These are phyloP conservation scores for Plasmodium chabaudi DNA, from an alignment of 169 alveolate genomes.

Conservation along the genomic window DNA sequence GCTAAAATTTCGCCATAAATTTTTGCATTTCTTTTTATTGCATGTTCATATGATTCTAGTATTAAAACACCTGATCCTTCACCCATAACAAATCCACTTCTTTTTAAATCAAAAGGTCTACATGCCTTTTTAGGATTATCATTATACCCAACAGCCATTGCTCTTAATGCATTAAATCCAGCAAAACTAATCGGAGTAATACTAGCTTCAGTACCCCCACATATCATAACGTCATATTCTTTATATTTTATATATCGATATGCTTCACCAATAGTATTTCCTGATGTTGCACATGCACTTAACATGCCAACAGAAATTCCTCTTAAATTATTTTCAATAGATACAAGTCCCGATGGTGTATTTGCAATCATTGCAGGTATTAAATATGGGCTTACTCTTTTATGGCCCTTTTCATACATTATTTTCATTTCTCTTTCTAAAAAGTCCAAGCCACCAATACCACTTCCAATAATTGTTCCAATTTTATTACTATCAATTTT, in stretches of 20 bases:
- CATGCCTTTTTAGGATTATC: constrained; percentile 88
- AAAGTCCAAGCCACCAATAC: constrained; percentile 82
- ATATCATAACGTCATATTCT: constrained; percentile 87
- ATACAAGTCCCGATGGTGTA: constrained; percentile 82
- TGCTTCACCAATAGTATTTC: constrained; percentile 88
- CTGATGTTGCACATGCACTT: constrained; percentile 90
- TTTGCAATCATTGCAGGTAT: constrained; percentile 86
- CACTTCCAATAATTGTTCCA: constrained; percentile 84
- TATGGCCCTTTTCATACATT: constrained; percentile 77
- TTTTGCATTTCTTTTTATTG: constrained; percentile 88
- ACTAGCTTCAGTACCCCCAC: constrained; percentile 90
- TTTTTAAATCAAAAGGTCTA: constrained; percentile 90
- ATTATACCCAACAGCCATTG: constrained; percentile 85
- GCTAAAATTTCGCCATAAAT: constrained; percentile 91
- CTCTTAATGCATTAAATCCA: constrained; percentile 86
- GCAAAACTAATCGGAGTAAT: constrained; percentile 86
- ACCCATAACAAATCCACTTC: constrained; percentile 92
- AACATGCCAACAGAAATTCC: constrained; percentile 83
- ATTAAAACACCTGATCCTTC: constrained; percentile 93
- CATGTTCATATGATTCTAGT: constrained; percentile 90
- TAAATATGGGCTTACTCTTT: constrained; percentile 79
- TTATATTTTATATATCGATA: constrained; percentile 83
- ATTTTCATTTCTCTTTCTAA: constrained; percentile 79
- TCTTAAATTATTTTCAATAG: constrained; percentile 80
- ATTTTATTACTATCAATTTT: constrained; percentile 74